A percentile compares a stretch with the other conserved stretches of the same genome.
Conservation (phyloP, 306 rosid genomes). For the Castanea mollissima region DNA sequence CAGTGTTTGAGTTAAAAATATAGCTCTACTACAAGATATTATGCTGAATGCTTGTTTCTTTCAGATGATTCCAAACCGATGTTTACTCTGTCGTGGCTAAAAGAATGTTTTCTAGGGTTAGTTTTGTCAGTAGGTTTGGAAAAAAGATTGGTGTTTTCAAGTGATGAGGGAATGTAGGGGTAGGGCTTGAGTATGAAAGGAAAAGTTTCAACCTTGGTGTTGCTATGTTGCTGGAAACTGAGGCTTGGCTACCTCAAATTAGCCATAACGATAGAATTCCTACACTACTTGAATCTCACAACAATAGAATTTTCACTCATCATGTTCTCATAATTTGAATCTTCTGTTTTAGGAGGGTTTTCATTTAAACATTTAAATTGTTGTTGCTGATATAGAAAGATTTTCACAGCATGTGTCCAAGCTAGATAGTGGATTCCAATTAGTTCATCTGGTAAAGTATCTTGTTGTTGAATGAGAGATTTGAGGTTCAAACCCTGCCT, state of each 20-base stretch:
- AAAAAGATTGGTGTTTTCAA: background rate
- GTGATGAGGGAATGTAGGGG: background rate
- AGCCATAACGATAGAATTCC: no score
- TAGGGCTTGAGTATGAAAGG: background rate
- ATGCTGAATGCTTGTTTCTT: background rate
- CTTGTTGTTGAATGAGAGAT: no score
- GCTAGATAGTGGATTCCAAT: no score
- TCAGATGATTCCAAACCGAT: background rate
- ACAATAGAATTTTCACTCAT: no score
- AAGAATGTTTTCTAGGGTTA: background rate
- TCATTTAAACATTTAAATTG: no score
- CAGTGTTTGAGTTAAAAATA: background rate
- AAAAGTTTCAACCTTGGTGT: background rate
- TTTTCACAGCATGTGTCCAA: no score
- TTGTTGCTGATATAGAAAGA: no score
- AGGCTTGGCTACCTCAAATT: no score
- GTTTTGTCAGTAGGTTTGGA: background rate
- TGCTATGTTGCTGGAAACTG: background rate
- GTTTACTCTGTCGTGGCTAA: background rate
- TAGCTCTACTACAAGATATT: background rate
- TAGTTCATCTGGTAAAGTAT: no score
- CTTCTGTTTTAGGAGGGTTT: no score
- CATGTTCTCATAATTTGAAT: no score
- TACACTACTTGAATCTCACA: no score
- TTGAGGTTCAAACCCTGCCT: rapidly evolving